Evolutionary conservation across 2,329 filamentous ascomycete species (phyloP).

Genomic region (Paraphaeosphaeria minitans): DNA sequence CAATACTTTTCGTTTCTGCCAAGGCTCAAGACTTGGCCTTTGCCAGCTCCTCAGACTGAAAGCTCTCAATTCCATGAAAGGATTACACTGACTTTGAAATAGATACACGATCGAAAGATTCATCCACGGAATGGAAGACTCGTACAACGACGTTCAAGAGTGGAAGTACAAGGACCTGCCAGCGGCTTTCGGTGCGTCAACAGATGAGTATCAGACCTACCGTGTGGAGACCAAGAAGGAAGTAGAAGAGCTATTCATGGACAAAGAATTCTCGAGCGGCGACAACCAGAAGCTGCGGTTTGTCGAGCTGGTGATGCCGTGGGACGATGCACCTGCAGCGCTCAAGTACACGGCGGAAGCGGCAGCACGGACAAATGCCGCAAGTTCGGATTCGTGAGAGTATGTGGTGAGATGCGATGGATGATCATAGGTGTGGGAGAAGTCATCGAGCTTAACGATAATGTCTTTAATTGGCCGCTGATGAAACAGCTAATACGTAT

Average conservation of each 20-base stretch:
- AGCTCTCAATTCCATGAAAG: neutral
- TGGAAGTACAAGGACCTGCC: conserved; percentile 77
- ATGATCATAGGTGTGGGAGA: neutral
- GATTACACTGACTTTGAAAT: neutral
- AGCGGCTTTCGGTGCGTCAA: conserved; percentile 67
- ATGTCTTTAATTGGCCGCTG: neutral
- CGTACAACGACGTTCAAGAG: conserved; percentile 78
- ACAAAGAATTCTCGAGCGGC: conserved; percentile 62
- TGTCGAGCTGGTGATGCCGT: conserved; percentile 82
- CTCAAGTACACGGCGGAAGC: conserved; percentile 73
- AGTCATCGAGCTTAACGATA: neutral
- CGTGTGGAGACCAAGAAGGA: conserved; percentile 72
- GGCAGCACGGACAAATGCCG: conserved; percentile 67
- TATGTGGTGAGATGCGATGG: neutral
- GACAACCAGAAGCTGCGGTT: conserved; percentile 63
- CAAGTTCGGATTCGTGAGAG: neutral
- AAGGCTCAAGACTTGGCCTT: no score
- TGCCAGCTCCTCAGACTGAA: no score
- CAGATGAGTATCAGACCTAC: conserved; percentile 65
- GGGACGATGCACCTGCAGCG: conserved; percentile 74
- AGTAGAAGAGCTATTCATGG: conserved; percentile 66
- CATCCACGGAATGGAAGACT: conserved; percentile 80
- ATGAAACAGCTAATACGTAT: neutral
- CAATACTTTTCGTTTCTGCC: no score
- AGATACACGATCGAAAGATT: conserved; percentile 80